These are phyloP conservation scores for Thinopyrum elongatum DNA, from an alignment of 176 grass and related monocot genomes.

Conservation along the genomic window DNA sequence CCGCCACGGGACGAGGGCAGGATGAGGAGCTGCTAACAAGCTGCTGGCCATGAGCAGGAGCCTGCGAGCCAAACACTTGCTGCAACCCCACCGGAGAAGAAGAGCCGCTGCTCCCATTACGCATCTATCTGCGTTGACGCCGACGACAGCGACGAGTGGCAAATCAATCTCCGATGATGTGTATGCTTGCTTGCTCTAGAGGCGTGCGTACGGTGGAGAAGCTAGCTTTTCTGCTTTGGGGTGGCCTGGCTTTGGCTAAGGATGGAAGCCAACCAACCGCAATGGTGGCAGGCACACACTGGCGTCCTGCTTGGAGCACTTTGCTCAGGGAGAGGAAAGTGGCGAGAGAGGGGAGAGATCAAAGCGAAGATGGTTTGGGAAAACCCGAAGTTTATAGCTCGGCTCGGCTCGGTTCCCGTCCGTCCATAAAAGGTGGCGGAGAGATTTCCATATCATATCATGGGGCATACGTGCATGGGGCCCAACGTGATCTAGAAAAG, in stretches of 20 bases:
- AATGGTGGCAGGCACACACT: background rate
- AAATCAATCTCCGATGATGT: background rate
- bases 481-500: constrained; percentile 39
- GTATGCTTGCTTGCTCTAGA: background rate
- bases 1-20: background rate
- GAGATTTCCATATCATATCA: background rate
- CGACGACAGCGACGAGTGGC: background rate
- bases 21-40: background rate
- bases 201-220: background rate
- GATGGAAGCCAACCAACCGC: background rate
- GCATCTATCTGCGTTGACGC: constrained; percentile 35
- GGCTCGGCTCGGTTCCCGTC: background rate
- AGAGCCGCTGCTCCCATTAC: constrained; percentile 36
- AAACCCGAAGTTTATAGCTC: constrained; percentile 23
- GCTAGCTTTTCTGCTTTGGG: background rate
- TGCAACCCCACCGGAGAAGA: constrained; percentile 14
- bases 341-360: background rate
- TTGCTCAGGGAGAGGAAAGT: constrained; percentile 31
- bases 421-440: constrained; percentile 16
- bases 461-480: constrained; percentile 27
- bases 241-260: constrained; percentile 8
- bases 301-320: constrained; percentile 11
- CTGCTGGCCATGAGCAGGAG: constrained; percentile 48
- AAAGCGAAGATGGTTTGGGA: constrained; percentile 23
- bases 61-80: constrained; percentile 35